A percentile compares a stretch with the other conserved stretches of the same genome.
Evolutionary conservation across 306 rosid genomes (phyloP).

Genomic region (Quercus ilex): DNA sequence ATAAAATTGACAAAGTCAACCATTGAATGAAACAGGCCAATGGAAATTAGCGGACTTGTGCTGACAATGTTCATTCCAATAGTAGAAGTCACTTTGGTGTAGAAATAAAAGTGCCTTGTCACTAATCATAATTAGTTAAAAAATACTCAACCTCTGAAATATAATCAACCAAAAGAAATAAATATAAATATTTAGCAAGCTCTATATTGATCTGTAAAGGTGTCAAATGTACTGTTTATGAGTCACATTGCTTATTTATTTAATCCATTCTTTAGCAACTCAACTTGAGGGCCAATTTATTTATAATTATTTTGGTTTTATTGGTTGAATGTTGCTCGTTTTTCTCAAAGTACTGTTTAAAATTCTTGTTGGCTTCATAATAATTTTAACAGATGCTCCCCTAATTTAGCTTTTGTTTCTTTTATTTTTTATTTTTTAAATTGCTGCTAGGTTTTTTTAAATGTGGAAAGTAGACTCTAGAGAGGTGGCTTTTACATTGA

Average conservation of each 20-base stretch:
- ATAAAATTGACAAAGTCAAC: background rate
- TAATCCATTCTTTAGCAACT: background rate
- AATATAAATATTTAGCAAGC: background rate
- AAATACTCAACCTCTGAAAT: background rate
- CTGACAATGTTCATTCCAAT: background rate
- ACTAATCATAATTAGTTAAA: background rate
- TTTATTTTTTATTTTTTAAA: too few species aligned
- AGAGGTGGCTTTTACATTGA: background rate
- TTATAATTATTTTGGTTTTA: background rate
- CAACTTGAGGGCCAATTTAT: background rate
- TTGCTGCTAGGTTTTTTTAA: background rate
- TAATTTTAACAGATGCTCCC: background rate
- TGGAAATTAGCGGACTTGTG: background rate
- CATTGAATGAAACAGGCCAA: background rate
- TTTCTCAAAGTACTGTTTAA: background rate
- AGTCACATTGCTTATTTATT: background rate
- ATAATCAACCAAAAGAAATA: background rate
- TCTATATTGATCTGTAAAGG: background rate
- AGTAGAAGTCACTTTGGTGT: background rate
- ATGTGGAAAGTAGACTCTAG: background rate
- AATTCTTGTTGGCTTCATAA: background rate
- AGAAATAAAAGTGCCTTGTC: background rate
- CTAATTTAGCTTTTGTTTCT: background rate
- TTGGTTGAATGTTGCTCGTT: background rate
- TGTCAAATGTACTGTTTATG: background rate